These are phyloP conservation scores for Metschnikowia matae DNA, from an alignment of 805 yeast species.

Conservation along the genomic window DNA sequence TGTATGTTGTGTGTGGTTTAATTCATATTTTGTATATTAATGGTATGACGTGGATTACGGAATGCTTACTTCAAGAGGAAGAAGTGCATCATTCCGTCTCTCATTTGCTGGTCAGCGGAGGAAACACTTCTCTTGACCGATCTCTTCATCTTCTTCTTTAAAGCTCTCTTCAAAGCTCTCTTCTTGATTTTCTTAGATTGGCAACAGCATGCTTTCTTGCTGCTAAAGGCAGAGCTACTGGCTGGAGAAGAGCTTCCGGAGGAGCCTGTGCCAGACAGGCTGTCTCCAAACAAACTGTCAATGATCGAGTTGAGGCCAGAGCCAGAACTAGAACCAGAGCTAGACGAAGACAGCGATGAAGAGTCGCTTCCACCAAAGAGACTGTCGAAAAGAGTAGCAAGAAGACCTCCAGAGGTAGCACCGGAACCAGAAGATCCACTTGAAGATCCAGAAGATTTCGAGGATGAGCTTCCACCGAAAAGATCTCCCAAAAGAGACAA, in stretches of 20 bases:
- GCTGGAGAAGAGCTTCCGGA: slow-evolving; percentile 5
- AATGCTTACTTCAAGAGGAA: slow-evolving; percentile 10
- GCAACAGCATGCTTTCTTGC: slow-evolving; percentile 24
- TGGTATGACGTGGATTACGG: slow-evolving; percentile 2
- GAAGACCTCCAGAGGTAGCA: slow-evolving; percentile 5
- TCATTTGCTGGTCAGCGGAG: slow-evolving; percentile 7
- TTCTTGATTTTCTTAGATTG: slow-evolving; percentile 16
- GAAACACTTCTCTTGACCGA: slow-evolving; percentile 21
- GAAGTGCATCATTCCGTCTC: slow-evolving; percentile 12
- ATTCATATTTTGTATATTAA: neutral
- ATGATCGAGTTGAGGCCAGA: slow-evolving; percentile 8
- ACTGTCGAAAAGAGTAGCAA: slow-evolving; percentile 1
- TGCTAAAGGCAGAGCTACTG: slow-evolving; percentile 7
- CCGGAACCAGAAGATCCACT: slow-evolving; percentile 1
- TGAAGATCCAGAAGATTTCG: neutral
- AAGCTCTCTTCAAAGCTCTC: slow-evolving; percentile 23
- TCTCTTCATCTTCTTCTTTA: slow-evolving; percentile 19
- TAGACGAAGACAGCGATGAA: slow-evolving; percentile 1
- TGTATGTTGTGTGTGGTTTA: too few species aligned
- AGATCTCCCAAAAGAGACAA: slow-evolving; percentile 1
- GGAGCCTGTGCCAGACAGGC: slow-evolving; percentile 6
- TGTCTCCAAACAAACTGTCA: slow-evolving; percentile 11
- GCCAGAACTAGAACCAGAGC: slow-evolving; percentile 6
- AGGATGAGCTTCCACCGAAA: slow-evolving; percentile 1
- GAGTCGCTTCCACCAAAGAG: slow-evolving; percentile 5